Conservation (phyloP, 2,329 filamentous ascomycete species). For the Fusarium musae region DNA sequence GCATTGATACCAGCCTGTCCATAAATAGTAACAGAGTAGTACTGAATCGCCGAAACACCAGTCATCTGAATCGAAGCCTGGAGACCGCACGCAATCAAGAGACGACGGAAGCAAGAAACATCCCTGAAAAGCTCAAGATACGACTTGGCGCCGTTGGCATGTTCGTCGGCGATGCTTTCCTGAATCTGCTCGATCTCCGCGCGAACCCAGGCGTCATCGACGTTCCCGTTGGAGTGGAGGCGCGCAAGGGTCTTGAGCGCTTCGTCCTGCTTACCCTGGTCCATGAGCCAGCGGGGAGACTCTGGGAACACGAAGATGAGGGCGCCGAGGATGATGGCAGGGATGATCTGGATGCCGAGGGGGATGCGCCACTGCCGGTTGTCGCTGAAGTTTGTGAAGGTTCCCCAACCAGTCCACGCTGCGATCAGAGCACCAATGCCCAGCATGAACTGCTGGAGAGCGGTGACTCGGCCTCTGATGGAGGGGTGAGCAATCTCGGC, state of each 20-base stretch:
- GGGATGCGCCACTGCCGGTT: slow-evolving; percentile 51
- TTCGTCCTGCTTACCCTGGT: slow-evolving; percentile 72
- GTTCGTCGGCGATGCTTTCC: slow-evolving; percentile 71
- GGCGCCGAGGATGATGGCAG: slow-evolving; percentile 70
- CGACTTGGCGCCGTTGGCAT: slow-evolving; percentile 75
- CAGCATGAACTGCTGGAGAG: slow-evolving; percentile 85
- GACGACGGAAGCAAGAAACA: slow-evolving; percentile 73
- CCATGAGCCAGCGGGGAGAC: slow-evolving; percentile 79
- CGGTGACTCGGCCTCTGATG: slow-evolving; percentile 80
- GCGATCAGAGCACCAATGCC: slow-evolving; percentile 79
- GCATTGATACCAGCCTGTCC: slow-evolving; percentile 67
- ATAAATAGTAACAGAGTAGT: slow-evolving; percentile 76
- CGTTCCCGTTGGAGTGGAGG: slow-evolving; percentile 70
- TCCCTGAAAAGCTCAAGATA: slow-evolving; percentile 74
- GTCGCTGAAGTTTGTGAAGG: slow-evolving; percentile 45
- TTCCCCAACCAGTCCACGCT: slow-evolving; percentile 77
- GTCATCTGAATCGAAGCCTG: slow-evolving; percentile 83
- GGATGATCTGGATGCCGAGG: slow-evolving; percentile 77
- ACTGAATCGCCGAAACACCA: slow-evolving; percentile 79
- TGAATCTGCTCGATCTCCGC: slow-evolving; percentile 80
- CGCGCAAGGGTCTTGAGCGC: slow-evolving; percentile 74
- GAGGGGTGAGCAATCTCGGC: slow-evolving; percentile 82
- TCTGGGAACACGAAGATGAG: slow-evolving; percentile 79
- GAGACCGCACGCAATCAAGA: slow-evolving; percentile 75
- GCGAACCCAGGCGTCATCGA: slow-evolving; percentile 65